Evolutionary conservation across 73 alveolate genomes (phyloP).

Genomic region (Paraurostyla sp.): DNA sequence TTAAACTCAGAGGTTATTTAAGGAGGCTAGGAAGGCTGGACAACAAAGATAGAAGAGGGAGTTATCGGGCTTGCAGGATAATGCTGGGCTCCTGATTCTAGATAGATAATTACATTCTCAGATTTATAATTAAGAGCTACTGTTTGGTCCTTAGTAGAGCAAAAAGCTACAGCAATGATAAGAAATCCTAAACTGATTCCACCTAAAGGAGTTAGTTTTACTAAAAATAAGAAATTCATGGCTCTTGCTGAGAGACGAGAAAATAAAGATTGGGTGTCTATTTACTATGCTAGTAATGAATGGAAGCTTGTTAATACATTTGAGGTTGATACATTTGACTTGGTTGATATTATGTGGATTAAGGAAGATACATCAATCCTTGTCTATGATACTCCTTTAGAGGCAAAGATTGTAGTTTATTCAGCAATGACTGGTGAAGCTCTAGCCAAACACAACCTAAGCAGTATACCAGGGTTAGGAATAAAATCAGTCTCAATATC

Average conservation of each 20-base stretch:
- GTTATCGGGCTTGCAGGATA: constrained; percentile 87
- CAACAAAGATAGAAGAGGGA: constrained; percentile 80
- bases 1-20: constrained; percentile 85
- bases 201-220: constrained; percentile 85
- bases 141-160: constrained; percentile 87
- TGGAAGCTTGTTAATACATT: constrained; percentile 94
- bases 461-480: constrained; percentile 85
- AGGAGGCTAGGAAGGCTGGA: constrained; percentile 83
- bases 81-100: constrained; percentile 96
- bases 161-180: constrained; percentile 77
- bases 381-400: constrained; percentile 90
- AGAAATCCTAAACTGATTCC: constrained; percentile 83
- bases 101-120: constrained; percentile 87
- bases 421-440: constrained; percentile 88
- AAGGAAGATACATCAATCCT: constrained; percentile 91
- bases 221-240: constrained; percentile 94
- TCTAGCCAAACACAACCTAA: constrained; percentile 18
- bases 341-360: constrained; percentile 92
- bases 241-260: constrained; percentile 95
- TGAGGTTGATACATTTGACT: constrained; percentile 94
- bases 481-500: constrained; percentile 83
- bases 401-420: constrained; percentile 86
- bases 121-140: constrained; percentile 93
- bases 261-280: constrained; percentile 93
- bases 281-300: constrained; percentile 91